Conservation (phyloP, 1,139 yeast species). For the Saccharomyces hybrid region DNA sequence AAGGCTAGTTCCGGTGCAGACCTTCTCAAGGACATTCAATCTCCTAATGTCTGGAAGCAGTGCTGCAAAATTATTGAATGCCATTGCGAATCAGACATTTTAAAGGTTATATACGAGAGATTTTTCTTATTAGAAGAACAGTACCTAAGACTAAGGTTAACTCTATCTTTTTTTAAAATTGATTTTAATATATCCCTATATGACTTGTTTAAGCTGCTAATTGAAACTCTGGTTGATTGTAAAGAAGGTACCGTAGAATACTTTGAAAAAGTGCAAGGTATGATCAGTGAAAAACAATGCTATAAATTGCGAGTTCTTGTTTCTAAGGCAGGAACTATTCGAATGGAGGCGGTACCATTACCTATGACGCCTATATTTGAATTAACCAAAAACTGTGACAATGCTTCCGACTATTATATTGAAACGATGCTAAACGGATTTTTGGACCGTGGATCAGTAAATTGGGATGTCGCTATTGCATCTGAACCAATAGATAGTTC, state of each 20-base stretch:
- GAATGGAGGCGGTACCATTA: conserved; percentile 43
- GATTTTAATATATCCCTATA: conserved; percentile 39
- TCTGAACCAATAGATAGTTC: conserved; percentile 46
- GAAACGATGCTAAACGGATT: conserved; percentile 24
- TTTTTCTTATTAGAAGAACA: conserved; percentile 65
- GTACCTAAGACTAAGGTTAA: conserved; percentile 46
- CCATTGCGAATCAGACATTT: conserved; percentile 9
- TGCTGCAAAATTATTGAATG: background rate
- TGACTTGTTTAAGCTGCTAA: conserved; percentile 40
- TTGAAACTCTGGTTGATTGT: conserved; percentile 16
- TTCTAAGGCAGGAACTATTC: conserved; percentile 37
- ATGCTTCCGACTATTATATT: conserved; percentile 12
- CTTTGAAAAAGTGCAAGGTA: conserved; percentile 11
- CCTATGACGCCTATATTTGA: conserved; percentile 12
- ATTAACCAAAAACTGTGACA: background rate
- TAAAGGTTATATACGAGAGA: conserved; percentile 26
- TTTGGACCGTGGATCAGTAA: conserved; percentile 25
- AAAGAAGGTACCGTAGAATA: conserved; percentile 22
- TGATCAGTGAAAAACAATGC: conserved; percentile 31
- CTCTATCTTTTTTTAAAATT: conserved; percentile 51
- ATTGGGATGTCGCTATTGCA: conserved; percentile 61
- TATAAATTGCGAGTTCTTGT: conserved; percentile 57
- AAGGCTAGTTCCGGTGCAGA: background rate
- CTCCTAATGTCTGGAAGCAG: background rate
- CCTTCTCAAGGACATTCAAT: conserved; percentile 19